phyloP scores from a whole-genome alignment of 176 grass and related monocot species.

The Cocos nucifera region DNA sequence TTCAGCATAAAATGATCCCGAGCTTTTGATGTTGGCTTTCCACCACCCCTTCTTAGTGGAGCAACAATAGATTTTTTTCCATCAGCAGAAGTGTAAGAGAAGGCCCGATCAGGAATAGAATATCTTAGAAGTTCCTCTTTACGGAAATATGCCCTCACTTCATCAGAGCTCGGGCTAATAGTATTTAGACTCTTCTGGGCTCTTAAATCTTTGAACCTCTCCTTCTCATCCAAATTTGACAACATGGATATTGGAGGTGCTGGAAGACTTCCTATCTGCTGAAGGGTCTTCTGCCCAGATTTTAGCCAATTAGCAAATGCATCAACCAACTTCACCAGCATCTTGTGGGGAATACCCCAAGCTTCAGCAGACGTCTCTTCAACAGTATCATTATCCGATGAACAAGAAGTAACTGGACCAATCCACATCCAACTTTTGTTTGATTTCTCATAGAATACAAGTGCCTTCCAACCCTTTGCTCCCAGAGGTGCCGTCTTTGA shows the following conservation, averaged over 20 bases:
- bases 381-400: conserved; percentile 46
- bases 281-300: conserved; percentile 93
- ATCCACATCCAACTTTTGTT: conserved; percentile 93
- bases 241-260: conserved; percentile 70
- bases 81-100: conserved; percentile 94
- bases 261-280: conserved; percentile 94
- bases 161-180: conserved; percentile 75
- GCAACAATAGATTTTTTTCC: conserved; percentile 95
- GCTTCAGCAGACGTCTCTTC: conserved; percentile 86
- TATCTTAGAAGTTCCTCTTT: conserved; percentile 90
- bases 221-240: conserved; percentile 80
- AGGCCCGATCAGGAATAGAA: conserved; percentile 94
- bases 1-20: conserved; percentile 97
- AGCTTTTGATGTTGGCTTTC: conserved; percentile 96
- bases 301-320: conserved; percentile 99
- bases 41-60: conserved; percentile 86
- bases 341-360: conserved; percentile 97
- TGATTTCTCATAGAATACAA: conserved; percentile 77
- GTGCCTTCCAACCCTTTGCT: conserved; percentile 87
- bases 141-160: conserved; percentile 77
- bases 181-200: conserved; percentile 97
- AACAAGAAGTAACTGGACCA: conserved; percentile 39
- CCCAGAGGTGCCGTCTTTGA: conserved; percentile 93
- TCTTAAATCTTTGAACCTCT: conserved; percentile 94
- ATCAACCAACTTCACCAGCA: conserved; percentile 97